phyloP scores from a whole-genome alignment of 257 asterid genomes.

The Anisodus acutangulus region DNA sequence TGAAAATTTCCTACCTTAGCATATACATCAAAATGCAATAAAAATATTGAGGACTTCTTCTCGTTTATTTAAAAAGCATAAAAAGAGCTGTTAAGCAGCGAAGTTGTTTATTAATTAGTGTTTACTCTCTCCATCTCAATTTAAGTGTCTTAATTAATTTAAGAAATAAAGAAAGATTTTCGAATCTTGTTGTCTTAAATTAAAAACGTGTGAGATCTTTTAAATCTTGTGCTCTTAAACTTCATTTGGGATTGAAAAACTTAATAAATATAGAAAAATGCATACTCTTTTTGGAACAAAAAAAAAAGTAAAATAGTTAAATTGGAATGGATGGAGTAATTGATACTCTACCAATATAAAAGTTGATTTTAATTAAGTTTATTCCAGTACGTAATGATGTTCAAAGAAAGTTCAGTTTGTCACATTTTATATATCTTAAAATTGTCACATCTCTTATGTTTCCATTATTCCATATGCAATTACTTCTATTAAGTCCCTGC shows the following conservation, averaged over 20 bases:
- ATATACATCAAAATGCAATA: not conserved
- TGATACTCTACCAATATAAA: not conserved
- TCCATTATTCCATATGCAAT: too few relatives aligned
- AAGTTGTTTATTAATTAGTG: not conserved
- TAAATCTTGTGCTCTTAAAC: too few relatives aligned
- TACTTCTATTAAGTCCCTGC: not conserved
- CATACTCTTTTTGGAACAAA: too few relatives aligned
- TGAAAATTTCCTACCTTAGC: not conserved
- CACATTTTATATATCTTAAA: not conserved
- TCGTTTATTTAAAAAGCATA: not conserved
- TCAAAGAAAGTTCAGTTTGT: not conserved
- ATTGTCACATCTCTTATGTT: not conserved
- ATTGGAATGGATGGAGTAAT: not conserved
- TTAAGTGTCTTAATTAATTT: too few relatives aligned
- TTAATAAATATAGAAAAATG: too few relatives aligned
- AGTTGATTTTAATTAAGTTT: constrained; percentile 8
- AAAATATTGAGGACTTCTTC: not conserved
- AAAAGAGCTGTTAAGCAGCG: constrained; percentile 36
- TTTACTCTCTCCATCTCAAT: too few relatives aligned
- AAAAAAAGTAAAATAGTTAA: too few relatives aligned
- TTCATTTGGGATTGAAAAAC: too few relatives aligned
- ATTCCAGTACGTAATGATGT: not conserved
- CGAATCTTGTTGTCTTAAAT: too few relatives aligned
- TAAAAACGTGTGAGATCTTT: too few relatives aligned
- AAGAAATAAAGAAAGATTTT: too few relatives aligned